Evolutionary conservation across 257 asterid species (phyloP).

Genomic region (Gynochthodes officinalis): DNA sequence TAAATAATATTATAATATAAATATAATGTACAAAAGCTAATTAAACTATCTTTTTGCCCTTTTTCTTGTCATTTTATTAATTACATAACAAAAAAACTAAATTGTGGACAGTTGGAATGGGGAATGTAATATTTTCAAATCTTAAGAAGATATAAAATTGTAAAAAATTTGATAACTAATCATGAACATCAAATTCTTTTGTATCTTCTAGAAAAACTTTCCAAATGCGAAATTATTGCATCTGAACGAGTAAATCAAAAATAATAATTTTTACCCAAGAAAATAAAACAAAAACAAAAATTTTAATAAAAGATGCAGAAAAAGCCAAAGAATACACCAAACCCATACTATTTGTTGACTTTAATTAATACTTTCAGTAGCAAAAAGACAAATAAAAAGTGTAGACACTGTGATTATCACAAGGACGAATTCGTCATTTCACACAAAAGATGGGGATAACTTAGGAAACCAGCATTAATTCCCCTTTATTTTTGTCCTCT

Average conservation of each 20-base stretch:
- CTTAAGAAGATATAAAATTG: no score
- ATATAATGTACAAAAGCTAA: no score
- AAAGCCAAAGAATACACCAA: conserved; percentile 14
- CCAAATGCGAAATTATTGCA: no score
- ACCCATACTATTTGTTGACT: conserved; percentile 6
- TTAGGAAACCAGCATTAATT: conserved; percentile 39
- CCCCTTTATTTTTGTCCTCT: conserved; percentile 45
- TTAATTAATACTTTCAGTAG: conserved; percentile 7
- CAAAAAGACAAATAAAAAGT: conserved; percentile 13
- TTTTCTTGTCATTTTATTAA: no score
- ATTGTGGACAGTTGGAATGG: no score
- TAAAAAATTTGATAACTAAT: no score
- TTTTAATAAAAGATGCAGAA: background rate
- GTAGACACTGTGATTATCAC: conserved; percentile 7
- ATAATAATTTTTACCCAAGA: background rate
- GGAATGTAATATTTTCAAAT: no score
- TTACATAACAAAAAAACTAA: no score
- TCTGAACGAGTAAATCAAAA: background rate
- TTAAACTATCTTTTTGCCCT: no score
- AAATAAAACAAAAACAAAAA: background rate
- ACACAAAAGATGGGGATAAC: background rate
- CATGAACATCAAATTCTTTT: no score
- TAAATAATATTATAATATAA: no score
- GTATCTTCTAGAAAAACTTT: no score
- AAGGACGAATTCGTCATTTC: conserved; percentile 42